Evolutionary conservation across 2,329 filamentous ascomycete genomes (phyloP).

Genomic region (Sphaerulina vaccinii): DNA sequence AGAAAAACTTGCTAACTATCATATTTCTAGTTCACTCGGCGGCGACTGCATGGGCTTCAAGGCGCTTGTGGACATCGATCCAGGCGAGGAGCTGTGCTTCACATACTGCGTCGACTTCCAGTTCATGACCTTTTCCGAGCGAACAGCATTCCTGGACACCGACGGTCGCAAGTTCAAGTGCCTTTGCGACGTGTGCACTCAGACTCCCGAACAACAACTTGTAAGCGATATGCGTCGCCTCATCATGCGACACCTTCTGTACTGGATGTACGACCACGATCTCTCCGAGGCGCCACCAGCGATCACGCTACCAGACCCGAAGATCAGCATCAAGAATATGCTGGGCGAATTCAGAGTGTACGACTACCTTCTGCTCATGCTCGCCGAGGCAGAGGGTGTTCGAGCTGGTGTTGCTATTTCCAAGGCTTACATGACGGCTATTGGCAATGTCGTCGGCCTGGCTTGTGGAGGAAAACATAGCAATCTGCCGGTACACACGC

Average conservation of each 20-base stretch:
- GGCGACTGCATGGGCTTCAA: not conserved
- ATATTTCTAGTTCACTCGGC: too few relatives aligned
- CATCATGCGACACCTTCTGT: constrained; percentile 1
- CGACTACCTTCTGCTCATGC: not conserved
- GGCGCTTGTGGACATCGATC: not conserved
- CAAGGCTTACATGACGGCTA: not conserved
- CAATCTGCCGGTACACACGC: not conserved
- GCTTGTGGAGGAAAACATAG: not conserved
- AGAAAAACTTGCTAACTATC: too few relatives aligned
- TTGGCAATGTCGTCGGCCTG: not conserved
- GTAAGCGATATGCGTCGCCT: constrained; percentile 12
- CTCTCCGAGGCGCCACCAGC: not conserved
- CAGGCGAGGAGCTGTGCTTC: not conserved
- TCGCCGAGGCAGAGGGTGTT: not conserved
- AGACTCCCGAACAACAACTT: not conserved
- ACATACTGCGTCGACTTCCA: not conserved
- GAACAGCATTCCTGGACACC: not conserved
- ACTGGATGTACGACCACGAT: not conserved
- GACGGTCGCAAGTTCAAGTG: constrained; percentile 3
- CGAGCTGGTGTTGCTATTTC: not conserved
- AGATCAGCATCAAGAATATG: not conserved
- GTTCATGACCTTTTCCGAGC: not conserved
- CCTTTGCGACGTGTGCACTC: constrained; percentile 5
- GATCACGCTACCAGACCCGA: not conserved
- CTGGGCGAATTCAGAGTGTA: not conserved